phyloP scores from a whole-genome alignment of 305 asterid genomes.

The Fraxinus latifolia region DNA sequence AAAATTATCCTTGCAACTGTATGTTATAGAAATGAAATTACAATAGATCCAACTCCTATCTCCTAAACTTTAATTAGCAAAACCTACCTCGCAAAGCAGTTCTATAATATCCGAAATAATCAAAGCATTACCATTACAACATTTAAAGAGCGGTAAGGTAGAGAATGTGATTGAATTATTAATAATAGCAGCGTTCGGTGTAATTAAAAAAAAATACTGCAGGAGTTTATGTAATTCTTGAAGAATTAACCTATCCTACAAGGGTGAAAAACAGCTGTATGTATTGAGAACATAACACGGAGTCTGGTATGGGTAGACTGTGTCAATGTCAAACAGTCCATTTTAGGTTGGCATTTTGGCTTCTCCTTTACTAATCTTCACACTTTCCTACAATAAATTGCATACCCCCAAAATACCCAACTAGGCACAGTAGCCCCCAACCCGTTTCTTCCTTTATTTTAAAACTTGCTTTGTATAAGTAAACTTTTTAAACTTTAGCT shows the following conservation, averaged over 20 bases:
- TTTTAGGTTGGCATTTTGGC: neutral
- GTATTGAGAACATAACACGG: neutral
- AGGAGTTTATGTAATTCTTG: neutral
- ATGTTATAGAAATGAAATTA: neutral
- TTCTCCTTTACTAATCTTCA: neutral
- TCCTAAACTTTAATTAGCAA: neutral
- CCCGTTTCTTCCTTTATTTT: neutral
- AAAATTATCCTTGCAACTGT: neutral
- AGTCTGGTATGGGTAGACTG: neutral
- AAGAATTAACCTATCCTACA: neutral
- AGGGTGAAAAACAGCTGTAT: neutral
- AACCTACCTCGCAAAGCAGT: neutral
- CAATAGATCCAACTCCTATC: neutral
- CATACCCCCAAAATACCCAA: neutral
- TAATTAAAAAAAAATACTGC: neutral
- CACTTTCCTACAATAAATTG: neutral
- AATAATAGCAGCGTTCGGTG: neutral
- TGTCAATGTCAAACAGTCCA: neutral
- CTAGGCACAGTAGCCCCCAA: neutral
- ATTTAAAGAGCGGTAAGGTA: neutral
- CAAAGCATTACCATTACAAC: neutral
- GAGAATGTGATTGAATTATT: neutral
- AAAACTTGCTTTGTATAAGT: neutral
- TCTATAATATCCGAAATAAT: neutral
- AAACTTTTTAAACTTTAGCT: neutral